Percentiles rank a stretch among this genome's conserved stretches.
Evolutionary conservation across 2,329 filamentous ascomycete genomes (phyloP).

Genomic region (Hortaea werneckii): DNA sequence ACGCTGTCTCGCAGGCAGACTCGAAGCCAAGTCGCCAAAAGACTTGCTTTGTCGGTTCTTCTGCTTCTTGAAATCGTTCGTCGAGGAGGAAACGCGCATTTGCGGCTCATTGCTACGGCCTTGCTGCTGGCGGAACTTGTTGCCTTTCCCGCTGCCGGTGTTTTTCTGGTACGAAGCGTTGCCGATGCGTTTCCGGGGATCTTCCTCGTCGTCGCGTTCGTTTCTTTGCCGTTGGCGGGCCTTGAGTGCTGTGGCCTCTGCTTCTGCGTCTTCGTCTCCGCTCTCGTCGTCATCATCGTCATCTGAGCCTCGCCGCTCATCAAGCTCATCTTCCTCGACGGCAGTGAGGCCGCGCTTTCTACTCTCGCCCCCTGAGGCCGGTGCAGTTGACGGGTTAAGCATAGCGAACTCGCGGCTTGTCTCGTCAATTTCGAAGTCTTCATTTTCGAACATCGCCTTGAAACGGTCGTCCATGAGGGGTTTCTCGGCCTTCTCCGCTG

Average conservation of each 20-base stretch:
- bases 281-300: constrained; percentile 29
- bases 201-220: constrained; percentile 28
- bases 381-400: constrained; percentile 75
- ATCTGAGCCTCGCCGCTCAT: constrained; percentile 27
- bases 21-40: constrained; percentile 46
- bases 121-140: background rate
- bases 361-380: constrained; percentile 22
- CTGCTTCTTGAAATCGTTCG: constrained; percentile 23
- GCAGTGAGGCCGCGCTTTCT: constrained; percentile 43
- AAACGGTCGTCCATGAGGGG: constrained; percentile 76
- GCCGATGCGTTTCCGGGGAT: constrained; percentile 44
- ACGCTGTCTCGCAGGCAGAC: constrained; percentile 22
- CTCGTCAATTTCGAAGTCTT: constrained; percentile 88
- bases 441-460: constrained; percentile 78
- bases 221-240: constrained; percentile 23
- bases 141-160: constrained; percentile 18
- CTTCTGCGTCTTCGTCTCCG: constrained; percentile 31
- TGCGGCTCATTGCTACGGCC: constrained; percentile 30
- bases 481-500: constrained; percentile 20
- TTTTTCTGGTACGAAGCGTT: constrained; percentile 55
- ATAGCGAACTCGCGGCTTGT: constrained; percentile 73
- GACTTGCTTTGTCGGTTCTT: constrained; percentile 40
- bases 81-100: constrained; percentile 49
- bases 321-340: constrained; percentile 50
- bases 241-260: constrained; percentile 15